Percentiles rank a stretch among this genome's conserved stretches.
Evolutionary conservation across 164 flowering plant genomes (phyloP).

Genomic region (Malania oleifera): DNA sequence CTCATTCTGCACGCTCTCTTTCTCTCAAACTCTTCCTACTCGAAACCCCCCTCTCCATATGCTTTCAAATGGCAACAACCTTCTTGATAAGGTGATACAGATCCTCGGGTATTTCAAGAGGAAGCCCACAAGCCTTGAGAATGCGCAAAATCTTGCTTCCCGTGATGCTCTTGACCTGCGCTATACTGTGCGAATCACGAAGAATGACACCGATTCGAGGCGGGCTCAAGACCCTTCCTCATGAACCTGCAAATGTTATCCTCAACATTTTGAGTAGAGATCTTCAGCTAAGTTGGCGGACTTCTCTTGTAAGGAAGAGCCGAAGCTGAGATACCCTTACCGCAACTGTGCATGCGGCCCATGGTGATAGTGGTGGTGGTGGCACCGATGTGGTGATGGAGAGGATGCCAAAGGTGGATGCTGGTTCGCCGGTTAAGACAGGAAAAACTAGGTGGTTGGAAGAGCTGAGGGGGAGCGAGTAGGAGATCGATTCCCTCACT

Average conservation of each 20-base stretch:
- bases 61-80: slow-evolving; percentile 91
- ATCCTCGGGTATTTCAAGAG: slow-evolving; percentile 94
- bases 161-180: slow-evolving; percentile 82
- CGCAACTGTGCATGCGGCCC: slow-evolving; percentile 59
- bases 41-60: slow-evolving; percentile 88
- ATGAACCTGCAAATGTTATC: slow-evolving; percentile 89
- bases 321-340: slow-evolving; percentile 85
- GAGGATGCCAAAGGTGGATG: too few species aligned
- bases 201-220: slow-evolving; percentile 93
- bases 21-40: too few species aligned
- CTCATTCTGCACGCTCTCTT: too few species aligned
- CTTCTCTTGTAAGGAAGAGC: slow-evolving; percentile 83
- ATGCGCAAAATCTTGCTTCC: slow-evolving; percentile 88
- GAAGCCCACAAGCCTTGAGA: slow-evolving; percentile 87
- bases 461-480: too few species aligned
- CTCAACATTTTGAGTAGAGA: slow-evolving; percentile 45
- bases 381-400: too few species aligned
- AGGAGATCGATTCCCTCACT: too few species aligned
- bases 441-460: too few species aligned
- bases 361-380: slow-evolving; percentile 19
- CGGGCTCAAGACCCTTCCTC: slow-evolving; percentile 84
- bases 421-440: too few species aligned
- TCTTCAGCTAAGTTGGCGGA: slow-evolving; percentile 61
- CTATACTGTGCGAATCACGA: slow-evolving; percentile 90
- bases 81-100: slow-evolving; percentile 84